Conservation (phyloP, 2,329 filamentous ascomycete species). For the Myriosclerotinia curreyana region DNA sequence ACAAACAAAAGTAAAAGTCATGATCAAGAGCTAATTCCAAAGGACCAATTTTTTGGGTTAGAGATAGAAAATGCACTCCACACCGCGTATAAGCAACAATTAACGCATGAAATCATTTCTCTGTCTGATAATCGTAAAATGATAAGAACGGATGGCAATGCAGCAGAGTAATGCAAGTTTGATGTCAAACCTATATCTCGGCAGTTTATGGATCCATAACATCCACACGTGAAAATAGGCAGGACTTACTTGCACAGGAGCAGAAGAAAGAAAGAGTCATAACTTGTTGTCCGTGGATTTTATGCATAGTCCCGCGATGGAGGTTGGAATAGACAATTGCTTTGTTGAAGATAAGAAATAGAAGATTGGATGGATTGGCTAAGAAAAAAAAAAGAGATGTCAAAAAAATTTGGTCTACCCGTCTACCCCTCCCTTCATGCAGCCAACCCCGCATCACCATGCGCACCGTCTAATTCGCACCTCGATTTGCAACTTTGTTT, state of each 20-base stretch:
- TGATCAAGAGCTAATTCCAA: not conserved
- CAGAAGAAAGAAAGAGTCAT: not conserved
- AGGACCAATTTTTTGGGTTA: not conserved
- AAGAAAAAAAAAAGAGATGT: not conserved
- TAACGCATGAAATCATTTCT: not conserved
- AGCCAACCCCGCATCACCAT: conserved; percentile 16
- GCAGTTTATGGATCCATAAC: not conserved
- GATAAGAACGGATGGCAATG: not conserved
- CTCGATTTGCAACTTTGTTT: not conserved
- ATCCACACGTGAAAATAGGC: conserved; percentile 6
- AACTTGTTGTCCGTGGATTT: not conserved
- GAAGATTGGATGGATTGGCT: not conserved
- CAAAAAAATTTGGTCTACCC: too few species aligned
- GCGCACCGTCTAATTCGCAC: not conserved
- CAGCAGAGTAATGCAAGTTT: not conserved
- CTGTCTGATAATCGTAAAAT: too few species aligned
- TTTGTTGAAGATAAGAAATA: not conserved
- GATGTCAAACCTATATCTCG: conserved; percentile 8
- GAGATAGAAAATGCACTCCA: not conserved
- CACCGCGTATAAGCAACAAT: not conserved
- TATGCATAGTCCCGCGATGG: not conserved
- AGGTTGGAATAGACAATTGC: not conserved
- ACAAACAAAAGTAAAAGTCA: not conserved
- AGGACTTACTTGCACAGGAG: not conserved
- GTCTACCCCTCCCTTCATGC: conserved; percentile 9